Conservation (phyloP, 2,329 filamentous ascomycete species). For the Sporothrix schenckii region DNA sequence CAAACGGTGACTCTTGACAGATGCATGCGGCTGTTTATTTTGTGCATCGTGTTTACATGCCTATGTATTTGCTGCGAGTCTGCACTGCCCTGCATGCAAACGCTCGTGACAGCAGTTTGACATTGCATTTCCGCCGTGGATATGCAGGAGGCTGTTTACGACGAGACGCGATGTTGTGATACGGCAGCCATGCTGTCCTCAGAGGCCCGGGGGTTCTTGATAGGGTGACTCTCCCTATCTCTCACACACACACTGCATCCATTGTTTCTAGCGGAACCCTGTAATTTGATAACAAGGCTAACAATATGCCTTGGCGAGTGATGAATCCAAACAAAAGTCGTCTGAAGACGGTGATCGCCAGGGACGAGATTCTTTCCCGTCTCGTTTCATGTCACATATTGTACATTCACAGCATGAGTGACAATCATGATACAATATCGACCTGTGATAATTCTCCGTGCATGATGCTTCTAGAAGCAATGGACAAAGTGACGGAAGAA, state of each 20-base stretch:
- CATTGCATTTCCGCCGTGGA: not conserved
- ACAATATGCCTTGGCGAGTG: not conserved
- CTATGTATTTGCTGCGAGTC: no score
- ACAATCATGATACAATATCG: not conserved
- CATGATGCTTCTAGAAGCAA: conserved; percentile 16
- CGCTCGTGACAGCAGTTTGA: not conserved
- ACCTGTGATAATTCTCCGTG: conserved; percentile 3
- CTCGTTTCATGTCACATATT: not conserved
- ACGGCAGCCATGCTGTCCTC: no score
- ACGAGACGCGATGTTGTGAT: not conserved
- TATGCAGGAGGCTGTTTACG: not conserved
- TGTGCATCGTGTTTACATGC: no score
- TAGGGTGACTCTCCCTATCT: no score
- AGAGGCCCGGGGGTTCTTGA: no score
- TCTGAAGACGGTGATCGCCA: not conserved
- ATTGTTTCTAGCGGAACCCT: no score
- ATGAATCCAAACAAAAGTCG: not conserved
- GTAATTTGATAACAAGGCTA: not conserved
- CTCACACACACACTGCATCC: no score
- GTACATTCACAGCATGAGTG: not conserved
- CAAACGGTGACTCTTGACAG: no score
- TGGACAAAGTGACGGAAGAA: conserved; percentile 8
- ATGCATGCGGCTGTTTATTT: no score
- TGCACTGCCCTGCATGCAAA: not conserved
- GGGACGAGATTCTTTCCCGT: not conserved